These are phyloP conservation scores for Petrea volubilis DNA, from an alignment of 257 asterid genomes.

Conservation along the genomic window DNA sequence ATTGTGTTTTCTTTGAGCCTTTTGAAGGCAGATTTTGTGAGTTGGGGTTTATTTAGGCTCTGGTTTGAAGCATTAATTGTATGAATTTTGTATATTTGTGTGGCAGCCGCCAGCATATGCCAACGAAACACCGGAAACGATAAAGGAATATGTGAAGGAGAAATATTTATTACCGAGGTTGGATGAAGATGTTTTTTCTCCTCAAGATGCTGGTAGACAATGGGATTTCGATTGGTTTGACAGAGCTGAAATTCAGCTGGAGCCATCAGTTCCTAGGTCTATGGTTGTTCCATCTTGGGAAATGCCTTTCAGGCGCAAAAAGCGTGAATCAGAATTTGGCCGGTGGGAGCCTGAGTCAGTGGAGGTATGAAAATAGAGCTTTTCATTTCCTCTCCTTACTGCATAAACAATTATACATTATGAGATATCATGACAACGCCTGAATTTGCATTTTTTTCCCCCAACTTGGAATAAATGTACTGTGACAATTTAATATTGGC, in stretches of 20 bases:
- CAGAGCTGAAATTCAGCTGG: slow-evolving; percentile 69
- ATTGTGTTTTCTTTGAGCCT: neutral
- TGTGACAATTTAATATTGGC: neutral
- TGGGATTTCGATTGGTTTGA: slow-evolving; percentile 99
- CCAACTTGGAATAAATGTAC: slow-evolving; percentile 2
- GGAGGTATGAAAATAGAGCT: slow-evolving; percentile 58
- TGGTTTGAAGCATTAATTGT: slow-evolving; percentile 12
- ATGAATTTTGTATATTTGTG: slow-evolving; percentile 11
- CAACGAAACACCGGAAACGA: slow-evolving; percentile 78
- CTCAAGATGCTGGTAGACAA: slow-evolving; percentile 83
- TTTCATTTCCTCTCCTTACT: neutral
- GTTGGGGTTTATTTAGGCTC: neutral
- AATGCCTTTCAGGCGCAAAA: slow-evolving; percentile 77
- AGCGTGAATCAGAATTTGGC: slow-evolving; percentile 26
- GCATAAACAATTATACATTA: neutral
- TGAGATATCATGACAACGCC: neutral
- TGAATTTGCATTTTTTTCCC: slow-evolving; percentile 16
- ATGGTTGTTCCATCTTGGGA: slow-evolving; percentile 89
- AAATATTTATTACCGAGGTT: slow-evolving; percentile 72
- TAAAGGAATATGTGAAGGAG: slow-evolving; percentile 59
- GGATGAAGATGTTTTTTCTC: slow-evolving; percentile 77
- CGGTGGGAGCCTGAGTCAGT: slow-evolving; percentile 90
- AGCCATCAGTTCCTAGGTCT: slow-evolving; percentile 78
- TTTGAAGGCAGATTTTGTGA: slow-evolving; percentile 4
- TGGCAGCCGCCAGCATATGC: slow-evolving; percentile 96